Conservation (phyloP, 2,329 filamentous ascomycete species). For the Neofusicoccum parvum region DNA sequence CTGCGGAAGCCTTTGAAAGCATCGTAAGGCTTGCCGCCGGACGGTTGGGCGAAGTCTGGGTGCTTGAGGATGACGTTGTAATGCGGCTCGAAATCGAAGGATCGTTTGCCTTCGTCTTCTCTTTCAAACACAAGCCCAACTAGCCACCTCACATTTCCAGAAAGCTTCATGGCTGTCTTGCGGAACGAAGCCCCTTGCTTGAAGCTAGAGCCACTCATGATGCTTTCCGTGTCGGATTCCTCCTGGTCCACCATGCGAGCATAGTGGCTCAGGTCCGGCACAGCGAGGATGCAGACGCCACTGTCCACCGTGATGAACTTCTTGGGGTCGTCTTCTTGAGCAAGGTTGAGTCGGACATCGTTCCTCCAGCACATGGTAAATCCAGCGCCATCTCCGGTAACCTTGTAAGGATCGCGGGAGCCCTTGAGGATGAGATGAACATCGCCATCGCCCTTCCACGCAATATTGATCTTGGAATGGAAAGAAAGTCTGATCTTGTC, state of each 20-base stretch:
- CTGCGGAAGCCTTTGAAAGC: conserved; percentile 97
- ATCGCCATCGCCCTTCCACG: conserved; percentile 95
- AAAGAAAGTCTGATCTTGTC: conserved; percentile 95
- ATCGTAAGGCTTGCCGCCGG: conserved; percentile 69
- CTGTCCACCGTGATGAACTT: conserved; percentile 96
- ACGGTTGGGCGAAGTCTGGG: conserved; percentile 68
- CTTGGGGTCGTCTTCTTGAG: conserved; percentile 81
- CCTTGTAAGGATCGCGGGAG: conserved; percentile 86
- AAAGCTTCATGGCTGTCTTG: conserved; percentile 98
- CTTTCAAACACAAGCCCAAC: conserved; percentile 91
- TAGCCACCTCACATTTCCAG: conserved; percentile 91
- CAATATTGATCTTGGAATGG: conserved; percentile 84
- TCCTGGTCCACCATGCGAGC: conserved; percentile 66
- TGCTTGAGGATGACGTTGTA: conserved; percentile 88
- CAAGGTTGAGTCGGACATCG: conserved; percentile 85
- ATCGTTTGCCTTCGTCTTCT: conserved; percentile 71
- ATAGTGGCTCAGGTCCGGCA: conserved; percentile 90
- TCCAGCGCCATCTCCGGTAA: conserved; percentile 89
- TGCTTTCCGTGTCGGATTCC: conserved; percentile 56
- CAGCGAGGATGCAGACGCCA: conserved; percentile 89
- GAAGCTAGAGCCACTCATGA: conserved; percentile 64
- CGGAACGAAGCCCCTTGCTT: conserved; percentile 86
- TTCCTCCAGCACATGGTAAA: conserved; percentile 99
- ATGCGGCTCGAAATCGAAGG: conserved; percentile 87
- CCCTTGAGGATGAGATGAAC: conserved; percentile 91